These are phyloP conservation scores for Leccinum longicurvipes DNA, from an alignment of 768 basidiomycete species.

Conservation along the genomic window DNA sequence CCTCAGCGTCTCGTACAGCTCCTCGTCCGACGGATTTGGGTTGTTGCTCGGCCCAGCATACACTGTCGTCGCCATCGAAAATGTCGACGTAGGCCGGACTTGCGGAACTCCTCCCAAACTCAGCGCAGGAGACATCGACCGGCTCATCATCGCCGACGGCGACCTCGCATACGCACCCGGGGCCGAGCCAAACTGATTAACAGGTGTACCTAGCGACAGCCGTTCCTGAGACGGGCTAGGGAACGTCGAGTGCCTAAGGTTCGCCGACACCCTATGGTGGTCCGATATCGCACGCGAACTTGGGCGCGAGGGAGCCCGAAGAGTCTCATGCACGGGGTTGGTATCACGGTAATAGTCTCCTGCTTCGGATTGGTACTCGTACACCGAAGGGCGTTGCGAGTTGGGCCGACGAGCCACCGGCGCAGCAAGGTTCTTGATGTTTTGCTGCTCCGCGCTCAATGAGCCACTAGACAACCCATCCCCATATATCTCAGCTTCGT, in stretches of 20 bases:
- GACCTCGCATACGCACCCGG: slow-evolving; percentile 41
- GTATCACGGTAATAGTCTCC: slow-evolving; percentile 64
- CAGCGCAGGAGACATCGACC: slow-evolving; percentile 32
- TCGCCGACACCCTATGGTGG: slow-evolving; percentile 27
- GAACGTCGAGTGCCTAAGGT: slow-evolving; percentile 25
- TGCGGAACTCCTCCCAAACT: slow-evolving; percentile 30
- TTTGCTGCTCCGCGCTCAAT: slow-evolving; percentile 25
- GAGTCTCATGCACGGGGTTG: slow-evolving; percentile 37
- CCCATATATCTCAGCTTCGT: slow-evolving; percentile 63
- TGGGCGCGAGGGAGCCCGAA: slow-evolving; percentile 28
- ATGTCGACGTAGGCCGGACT: slow-evolving; percentile 51
- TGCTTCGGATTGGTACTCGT: slow-evolving; percentile 38
- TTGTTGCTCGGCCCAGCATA: slow-evolving; percentile 49
- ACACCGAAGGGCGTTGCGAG: slow-evolving; percentile 46
- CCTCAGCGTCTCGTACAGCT: slow-evolving; percentile 52
- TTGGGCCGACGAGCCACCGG: slow-evolving; percentile 35
- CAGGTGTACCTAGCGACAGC: slow-evolving; percentile 31
- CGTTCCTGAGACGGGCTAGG: slow-evolving; percentile 39
- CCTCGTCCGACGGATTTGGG: slow-evolving; percentile 58
- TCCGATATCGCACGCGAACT: slow-evolving; percentile 33
- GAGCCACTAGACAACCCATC: slow-evolving; percentile 48
- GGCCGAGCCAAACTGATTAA: slow-evolving; percentile 34
- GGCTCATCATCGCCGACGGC: slow-evolving; percentile 40
- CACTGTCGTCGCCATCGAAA: slow-evolving; percentile 58
- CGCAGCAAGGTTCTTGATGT: slow-evolving; percentile 24